Conservation (phyloP, 2,329 filamentous ascomycete genomes). For the Lachnellula suecica region DNA sequence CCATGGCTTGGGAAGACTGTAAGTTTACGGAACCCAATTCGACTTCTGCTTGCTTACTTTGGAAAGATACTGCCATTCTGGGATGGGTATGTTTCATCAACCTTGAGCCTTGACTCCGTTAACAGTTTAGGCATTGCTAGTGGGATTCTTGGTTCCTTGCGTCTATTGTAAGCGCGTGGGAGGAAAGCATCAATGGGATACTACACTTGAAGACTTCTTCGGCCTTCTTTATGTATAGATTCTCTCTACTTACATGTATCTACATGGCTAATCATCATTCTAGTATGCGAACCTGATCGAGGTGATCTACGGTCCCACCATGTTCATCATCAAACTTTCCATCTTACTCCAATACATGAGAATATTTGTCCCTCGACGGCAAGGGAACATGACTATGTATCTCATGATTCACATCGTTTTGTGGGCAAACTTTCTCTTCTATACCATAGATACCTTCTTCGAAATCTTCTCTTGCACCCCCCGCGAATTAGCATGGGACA, state of each 20-base stretch:
- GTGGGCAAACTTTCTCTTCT: conserved; percentile 1
- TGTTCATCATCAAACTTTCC: conserved; percentile 4
- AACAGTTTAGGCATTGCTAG: neutral
- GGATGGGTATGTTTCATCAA: neutral
- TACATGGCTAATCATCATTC: neutral
- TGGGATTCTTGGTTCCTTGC: neutral
- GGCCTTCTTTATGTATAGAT: conserved; percentile 3
- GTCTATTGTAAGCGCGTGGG: neutral
- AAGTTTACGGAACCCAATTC: neutral
- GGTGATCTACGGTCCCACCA: conserved; percentile 5
- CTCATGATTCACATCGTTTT: neutral
- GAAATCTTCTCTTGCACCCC: conserved; percentile 7
- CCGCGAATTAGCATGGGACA: conserved; percentile 4
- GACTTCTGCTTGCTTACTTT: neutral
- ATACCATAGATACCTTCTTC: conserved; percentile 2
- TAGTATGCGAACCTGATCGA: conserved; percentile 6
- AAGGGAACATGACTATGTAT: conserved; percentile 2
- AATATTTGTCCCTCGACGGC: conserved; percentile 4
- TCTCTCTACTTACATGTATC: neutral
- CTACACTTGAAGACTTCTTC: conserved; percentile 1
- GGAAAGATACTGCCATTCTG: neutral
- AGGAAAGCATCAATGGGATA: conserved; percentile 7
- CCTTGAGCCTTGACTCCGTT: neutral
- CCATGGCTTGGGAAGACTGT: conserved; percentile 7
- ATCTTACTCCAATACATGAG: conserved; percentile 6